Base-by-base conservation (phyloP, 2,329 filamentous ascomycete species). In the Fusarium kyushuense region DNA sequence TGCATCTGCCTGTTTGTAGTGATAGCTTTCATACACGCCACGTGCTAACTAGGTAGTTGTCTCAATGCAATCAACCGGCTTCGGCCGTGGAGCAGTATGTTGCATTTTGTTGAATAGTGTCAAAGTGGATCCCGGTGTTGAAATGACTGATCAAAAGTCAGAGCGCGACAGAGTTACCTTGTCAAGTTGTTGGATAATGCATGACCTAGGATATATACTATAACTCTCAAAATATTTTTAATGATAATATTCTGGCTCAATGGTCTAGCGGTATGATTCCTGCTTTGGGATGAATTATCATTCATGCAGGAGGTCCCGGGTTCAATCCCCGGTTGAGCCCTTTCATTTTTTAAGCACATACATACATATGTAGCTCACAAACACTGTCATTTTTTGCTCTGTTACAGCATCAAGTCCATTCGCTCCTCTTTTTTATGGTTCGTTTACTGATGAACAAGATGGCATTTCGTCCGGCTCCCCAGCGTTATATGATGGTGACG, bases 271-370 rank as follows among this genome's bases (percentile, higher is more conserved):
- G 65, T 67, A 67, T 68, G 65, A 67, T 67, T 68, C 65, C 30
- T 14, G 59, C 65, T 67, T 67, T 67, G 65, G 65, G 65, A 25
- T 23, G 13, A 8, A 10, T 27, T 23, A 11, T 5, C 27, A 27
- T 27, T 27, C 27, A 5, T 81, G 79, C 79, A 74, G 77, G 79
- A 80, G 79, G 79, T 80, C 79, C 79, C 79, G 79, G 78, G 79
- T 81, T 81, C 79, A 78, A 81, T 79, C 77, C 79, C 78, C 79
- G 79, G 79, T 77, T 60, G 64, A 67, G 64, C 64, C 64, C 64
- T 38, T 12, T 14, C 12, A 1, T 21, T 38, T 21, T 38, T n/a
- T n/a, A n/a, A n/a, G n/a, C n/a, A n/a, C n/a, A n/a, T n/a, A n/a
- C n/a, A n/a, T n/a, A n/a, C n/a, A 2, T 38, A n/a, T 35, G 17